phyloP scores from a whole-genome alignment of 73 alveolate genomes.

The Urostyla sp. region DNA sequence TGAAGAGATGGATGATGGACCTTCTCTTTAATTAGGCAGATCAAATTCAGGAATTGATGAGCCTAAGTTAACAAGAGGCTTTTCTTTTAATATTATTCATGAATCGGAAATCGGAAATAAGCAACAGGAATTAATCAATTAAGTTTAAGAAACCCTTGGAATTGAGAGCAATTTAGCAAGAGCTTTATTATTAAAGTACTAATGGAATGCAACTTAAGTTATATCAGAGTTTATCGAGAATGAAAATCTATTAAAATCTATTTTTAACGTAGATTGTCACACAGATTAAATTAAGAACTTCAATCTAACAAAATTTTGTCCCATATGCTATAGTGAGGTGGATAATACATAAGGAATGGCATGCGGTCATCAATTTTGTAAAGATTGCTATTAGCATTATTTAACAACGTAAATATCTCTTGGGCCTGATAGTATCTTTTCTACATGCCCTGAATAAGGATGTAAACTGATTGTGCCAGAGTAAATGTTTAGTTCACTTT shows the following conservation, averaged over 20 bases:
- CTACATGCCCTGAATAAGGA: constrained; percentile 73
- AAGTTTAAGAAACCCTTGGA: constrained; percentile 17
- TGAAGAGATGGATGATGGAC: too few relatives aligned
- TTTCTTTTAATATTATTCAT: constrained; percentile 14
- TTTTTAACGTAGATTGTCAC: constrained; percentile 33
- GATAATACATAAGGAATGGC: constrained; percentile 61
- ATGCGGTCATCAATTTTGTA: constrained; percentile 83
- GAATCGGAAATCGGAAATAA: constrained; percentile 8
- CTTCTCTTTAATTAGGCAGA: too few relatives aligned
- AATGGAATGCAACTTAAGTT: constrained; percentile 35
- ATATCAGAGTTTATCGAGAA: not conserved
- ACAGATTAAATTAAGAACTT: not conserved
- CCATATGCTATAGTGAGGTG: constrained; percentile 63
- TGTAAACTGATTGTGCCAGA: constrained; percentile 81
- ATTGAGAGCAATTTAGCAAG: constrained; percentile 5
- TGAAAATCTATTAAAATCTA: not conserved
- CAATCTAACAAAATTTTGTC: constrained; percentile 39
- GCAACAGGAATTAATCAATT: not conserved
- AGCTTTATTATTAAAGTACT: constrained; percentile 16
- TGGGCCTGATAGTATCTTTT: constrained; percentile 71
- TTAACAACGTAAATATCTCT: constrained; percentile 53
- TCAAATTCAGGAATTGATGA: too few relatives aligned
- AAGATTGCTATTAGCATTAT: constrained; percentile 75
- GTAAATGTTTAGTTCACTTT: constrained; percentile 55
- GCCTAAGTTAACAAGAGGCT: constrained; percentile 39